Evolutionary conservation across 176 grass and related monocot species (phyloP), one percentile per base, ranked within the genome.

Genomic region (Carex myosuroides): DNA sequence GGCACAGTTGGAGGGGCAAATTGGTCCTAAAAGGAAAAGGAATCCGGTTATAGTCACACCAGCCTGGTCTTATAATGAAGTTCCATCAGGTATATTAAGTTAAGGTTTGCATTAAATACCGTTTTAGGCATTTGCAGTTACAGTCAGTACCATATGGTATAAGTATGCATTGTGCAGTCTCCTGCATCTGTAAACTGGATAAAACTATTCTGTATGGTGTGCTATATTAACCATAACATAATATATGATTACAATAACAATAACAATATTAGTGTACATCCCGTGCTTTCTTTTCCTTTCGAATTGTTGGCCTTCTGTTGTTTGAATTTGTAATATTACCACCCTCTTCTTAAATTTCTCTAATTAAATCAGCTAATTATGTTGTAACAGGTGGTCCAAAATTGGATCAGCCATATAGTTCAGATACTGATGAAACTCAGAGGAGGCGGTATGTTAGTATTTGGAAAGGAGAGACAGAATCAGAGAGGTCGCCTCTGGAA

Each of bases 41-140:
- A 95, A 89, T 59, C 92, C 95, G 87, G 87, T 95, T 52, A 90
- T 98, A 82, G 92, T 95, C 89, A 95, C 91, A 82, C 92, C 95
- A 44, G 95, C 95, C 42, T 98, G 95, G 95, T 95, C 87, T 86
- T 98, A 93, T 56, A 91, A 85, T 89, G 95, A 98, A 86, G 86
- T 87, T 83, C 83, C 82, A 63, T 79, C 79, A 82, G 87, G 95
- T 98, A 94, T 83, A 72, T 85, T 65, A 2, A 21, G 83, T 89
- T 76, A 29, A 55, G 22, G 9, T 79, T 85, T 84, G 26, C 35
- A 39, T 39, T 39, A 4, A 73, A 59, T 65, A 60, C 81, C 18
- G 55, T 80, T 81, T 41, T 58, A 39, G 63, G 85, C 24, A 33
- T 66, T 22, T 85, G 33, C 76, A 85, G 33, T 80, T 88, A 35